Evolutionary conservation across 371 early-diverging fungal genomes (phyloP).

Genomic region (Mucor irregularis): DNA sequence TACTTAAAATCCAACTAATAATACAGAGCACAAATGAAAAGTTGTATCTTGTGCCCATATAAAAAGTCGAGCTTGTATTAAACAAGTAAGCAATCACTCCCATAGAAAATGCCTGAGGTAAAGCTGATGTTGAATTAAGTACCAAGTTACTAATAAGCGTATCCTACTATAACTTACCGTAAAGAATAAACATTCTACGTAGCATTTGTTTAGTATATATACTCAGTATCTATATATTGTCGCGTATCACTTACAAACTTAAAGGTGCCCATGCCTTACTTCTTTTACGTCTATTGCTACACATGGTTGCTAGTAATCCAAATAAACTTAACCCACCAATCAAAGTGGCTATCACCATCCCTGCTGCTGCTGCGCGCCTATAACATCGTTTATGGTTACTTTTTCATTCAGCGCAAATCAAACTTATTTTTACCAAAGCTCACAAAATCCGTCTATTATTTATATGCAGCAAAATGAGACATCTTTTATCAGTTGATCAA

Average conservation of each 20-base stretch:
- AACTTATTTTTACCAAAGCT: constrained; percentile 41
- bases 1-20: constrained; percentile 44
- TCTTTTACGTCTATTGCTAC: constrained; percentile 43
- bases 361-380: constrained; percentile 46
- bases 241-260: constrained; percentile 35
- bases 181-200: constrained; percentile 26
- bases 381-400: too few species aligned
- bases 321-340: constrained; percentile 40
- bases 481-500: not conserved
- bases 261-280: constrained; percentile 43
- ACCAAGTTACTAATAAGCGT: not conserved
- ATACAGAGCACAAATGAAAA: constrained; percentile 45
- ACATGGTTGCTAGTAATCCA: constrained; percentile 42
- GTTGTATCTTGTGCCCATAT: constrained; percentile 50
- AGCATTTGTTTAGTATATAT: too few species aligned
- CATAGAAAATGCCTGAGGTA: constrained; percentile 47
- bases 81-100: constrained; percentile 45
- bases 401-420: too few species aligned
- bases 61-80: constrained; percentile 45
- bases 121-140: not conserved
- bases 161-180: constrained; percentile 24
- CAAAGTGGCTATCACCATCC: constrained; percentile 42
- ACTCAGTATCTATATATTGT: too few species aligned
- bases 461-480: not conserved
- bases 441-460: constrained; percentile 47